Evolutionary conservation across 1,284 basidiomycete genomes (phyloP), one percentile per base, ranked within the genome.

Genomic region (Omphalotus olearius): DNA sequence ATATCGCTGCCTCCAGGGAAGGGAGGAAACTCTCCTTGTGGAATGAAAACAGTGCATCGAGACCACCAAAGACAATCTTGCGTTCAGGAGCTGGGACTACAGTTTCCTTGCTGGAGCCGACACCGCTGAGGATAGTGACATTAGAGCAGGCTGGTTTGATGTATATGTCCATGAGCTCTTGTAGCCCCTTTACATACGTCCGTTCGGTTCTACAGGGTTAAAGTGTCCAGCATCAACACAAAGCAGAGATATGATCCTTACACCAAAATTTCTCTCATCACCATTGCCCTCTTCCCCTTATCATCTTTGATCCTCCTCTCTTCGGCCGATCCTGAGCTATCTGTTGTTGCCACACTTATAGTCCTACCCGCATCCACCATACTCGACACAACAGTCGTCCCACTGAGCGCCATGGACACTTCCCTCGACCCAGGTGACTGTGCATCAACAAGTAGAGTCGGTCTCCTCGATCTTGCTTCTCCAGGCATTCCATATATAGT

Each of bases 101-200:
- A 0, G 91, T 89, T 56, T 97, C 93, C 64, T 85, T 90, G 56
- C 72, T 75, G n/a, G 84, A 81, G 11, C 82, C 75, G 13, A 85
- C 84, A 39, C 82, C 77, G 51, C 82, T 79, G 28, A 91, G 75
- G 36, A 86, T 73, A 52, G 82, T 85, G 51, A 88, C 81, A 2
- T 86, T 76, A 37, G 80, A 78, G n/a, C 80, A 74, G 3, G 91
- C 88, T 35, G 93, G 93, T 61, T 83, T 86, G 69, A 99, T 90
- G 66, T 99, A 99, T 56, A 99, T 97, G 54, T 95, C 90, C 47
- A 95, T 85, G 23, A 99, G 80, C 68, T 98, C 96, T 64, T 90
- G 85, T 18, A 99, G 71, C 11, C 92, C 91, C 60, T 89, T 89
- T 52, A 98, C 92, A 67, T 99, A 99, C 1, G 95, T 95, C 56